phyloP scores from a whole-genome alignment of 2,329 filamentous ascomycete genomes.

The Ceratocystis destructans region DNA sequence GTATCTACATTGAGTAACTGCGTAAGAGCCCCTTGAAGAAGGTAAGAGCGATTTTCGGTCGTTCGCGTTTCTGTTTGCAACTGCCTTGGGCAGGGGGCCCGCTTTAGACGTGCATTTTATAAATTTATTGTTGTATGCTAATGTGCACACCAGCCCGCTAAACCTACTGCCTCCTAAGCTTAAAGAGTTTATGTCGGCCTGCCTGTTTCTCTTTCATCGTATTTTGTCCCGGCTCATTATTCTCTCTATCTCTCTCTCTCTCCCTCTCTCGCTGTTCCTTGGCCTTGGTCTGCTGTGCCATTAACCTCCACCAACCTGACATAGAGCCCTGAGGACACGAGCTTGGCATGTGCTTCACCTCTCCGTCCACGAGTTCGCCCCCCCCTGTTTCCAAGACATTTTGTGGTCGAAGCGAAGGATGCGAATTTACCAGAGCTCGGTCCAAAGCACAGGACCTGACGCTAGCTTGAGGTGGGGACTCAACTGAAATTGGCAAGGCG shows the following conservation, averaged over 20 bases:
- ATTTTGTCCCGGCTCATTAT: too few relatives aligned
- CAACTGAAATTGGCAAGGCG: not conserved
- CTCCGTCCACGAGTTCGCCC: too few relatives aligned
- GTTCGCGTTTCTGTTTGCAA: not conserved
- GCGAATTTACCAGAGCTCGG: not conserved
- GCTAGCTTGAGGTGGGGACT: not conserved
- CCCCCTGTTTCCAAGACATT: not conserved
- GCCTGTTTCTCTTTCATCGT: too few relatives aligned
- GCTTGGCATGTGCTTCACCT: constrained; percentile 1
- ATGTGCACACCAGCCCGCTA: too few relatives aligned
- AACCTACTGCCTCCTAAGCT: too few relatives aligned
- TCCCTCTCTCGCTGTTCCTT: not conserved
- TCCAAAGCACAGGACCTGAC: not conserved
- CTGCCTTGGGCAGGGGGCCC: not conserved
- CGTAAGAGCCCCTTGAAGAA: not conserved
- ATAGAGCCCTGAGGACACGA: not conserved
- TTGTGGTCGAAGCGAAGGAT: constrained; percentile 1
- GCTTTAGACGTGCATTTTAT: not conserved
- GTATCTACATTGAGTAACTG: not conserved
- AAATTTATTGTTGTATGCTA: not conserved
- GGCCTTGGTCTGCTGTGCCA: not conserved
- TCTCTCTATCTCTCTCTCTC: too few relatives aligned
- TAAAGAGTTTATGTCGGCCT: too few relatives aligned
- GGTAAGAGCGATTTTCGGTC: not conserved
- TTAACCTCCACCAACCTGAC: not conserved